Base-by-base conservation (phyloP, 2,329 filamentous ascomycete species). In the Alternaria metachromatica region DNA sequence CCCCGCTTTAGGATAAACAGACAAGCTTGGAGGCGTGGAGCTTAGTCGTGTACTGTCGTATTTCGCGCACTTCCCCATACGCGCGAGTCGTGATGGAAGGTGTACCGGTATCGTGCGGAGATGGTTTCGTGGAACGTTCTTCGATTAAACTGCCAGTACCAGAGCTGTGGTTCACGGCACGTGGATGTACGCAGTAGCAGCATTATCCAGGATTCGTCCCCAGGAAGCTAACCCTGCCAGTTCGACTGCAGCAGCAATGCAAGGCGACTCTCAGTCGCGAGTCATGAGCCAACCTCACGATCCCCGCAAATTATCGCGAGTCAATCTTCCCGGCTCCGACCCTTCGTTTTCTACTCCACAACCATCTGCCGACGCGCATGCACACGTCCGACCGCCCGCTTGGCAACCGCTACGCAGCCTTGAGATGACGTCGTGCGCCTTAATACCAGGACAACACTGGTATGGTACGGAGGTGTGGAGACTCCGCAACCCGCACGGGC, bases 371-470 rank as follows among this genome's bases (percentile, higher is more conserved):
- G 65, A 67, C 58, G 60, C 64, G 62, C 48, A 56, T 55, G 62
- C 64, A 69, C 61, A 66, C 67, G 37, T 60, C 57, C 51, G 66
- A 67, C 65, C 58, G 55, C 30, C 33, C 43, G 28, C 72, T 74
- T 74, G 71, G 71, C 70, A 57, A 57, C 65, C 63, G 44, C 68
- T 68, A 60, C 61, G 61, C 64, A n/a, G 21, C 33, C 57, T 43
- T 53, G 9, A 12, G 6, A 60, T 63, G 61, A 63, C 61, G 61
- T 63, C 44, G 26, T 23, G n/a, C 51, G 26, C 28, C 55, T 23
- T 26, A 50, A 46, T 41, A 56, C 49, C 41, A 60, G 60, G 13
- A 70, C 69, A 60, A 72, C 64, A 65, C 65, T 50, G 57, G 56
- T 21, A 60, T 58, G 62, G 63, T 61, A 66, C 68, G 33, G 37